Conservation (phyloP, 176 grass and related monocot species). For the Oryza punctata region DNA sequence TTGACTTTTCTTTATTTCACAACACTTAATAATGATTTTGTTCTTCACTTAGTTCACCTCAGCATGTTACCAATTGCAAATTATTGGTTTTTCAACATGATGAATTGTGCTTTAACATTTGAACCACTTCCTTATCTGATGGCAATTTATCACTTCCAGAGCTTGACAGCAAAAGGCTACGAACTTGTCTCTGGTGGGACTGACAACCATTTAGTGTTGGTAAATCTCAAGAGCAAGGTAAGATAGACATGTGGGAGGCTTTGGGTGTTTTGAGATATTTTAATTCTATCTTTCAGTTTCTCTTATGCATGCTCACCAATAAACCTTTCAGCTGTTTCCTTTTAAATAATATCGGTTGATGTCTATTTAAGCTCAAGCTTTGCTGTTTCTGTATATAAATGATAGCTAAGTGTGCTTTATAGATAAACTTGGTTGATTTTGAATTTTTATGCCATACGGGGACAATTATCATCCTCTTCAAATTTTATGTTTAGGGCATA, state of each 20-base stretch:
- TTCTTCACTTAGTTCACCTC: conserved; percentile 18
- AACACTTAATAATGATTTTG: background rate
- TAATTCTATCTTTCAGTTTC: background rate
- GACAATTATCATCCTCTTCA: conserved; percentile 10
- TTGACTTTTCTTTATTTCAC: conserved; percentile 25
- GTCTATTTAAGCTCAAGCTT: background rate
- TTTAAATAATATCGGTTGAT: conserved; percentile 1
- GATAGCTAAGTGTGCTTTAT: conserved; percentile 18
- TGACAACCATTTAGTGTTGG: conserved; percentile 98
- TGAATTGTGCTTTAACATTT: conserved; percentile 13
- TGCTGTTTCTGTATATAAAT: conserved; percentile 22
- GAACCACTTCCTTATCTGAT: conserved; percentile 24
- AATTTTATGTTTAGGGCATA: conserved; percentile 65
- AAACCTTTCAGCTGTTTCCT: conserved; percentile 7
- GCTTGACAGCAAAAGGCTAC: conserved; percentile 72
- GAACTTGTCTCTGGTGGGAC: conserved; percentile 97
- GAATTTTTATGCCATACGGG: conserved; percentile 18
- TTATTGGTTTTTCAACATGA: conserved; percentile 18
- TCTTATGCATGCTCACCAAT: background rate
- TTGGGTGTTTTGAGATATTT: conserved; percentile 4
- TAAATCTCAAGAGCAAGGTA: conserved; percentile 98
- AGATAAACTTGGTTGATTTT: conserved; percentile 5
- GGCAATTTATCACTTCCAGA: conserved; percentile 55
- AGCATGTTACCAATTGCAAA: conserved; percentile 31
- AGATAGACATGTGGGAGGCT: conserved; percentile 27